A percentile compares a stretch with the other conserved stretches of the same genome.
phyloP scores from a whole-genome alignment of 2,329 filamentous ascomycete genomes.

The Penicillium hesseltinei region DNA sequence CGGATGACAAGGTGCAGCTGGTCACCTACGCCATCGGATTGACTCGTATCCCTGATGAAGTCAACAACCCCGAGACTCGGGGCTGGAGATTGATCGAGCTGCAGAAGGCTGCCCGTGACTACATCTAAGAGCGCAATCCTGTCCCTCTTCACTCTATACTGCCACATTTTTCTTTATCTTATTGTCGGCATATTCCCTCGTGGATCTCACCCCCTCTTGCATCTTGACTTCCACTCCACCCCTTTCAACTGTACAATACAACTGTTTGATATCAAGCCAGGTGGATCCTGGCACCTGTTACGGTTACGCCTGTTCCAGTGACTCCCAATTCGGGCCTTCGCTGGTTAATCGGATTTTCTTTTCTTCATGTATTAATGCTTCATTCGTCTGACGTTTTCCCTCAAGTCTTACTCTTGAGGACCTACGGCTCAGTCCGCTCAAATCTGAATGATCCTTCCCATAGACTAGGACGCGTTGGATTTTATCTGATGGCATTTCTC shows the following conservation, averaged over 20 bases:
- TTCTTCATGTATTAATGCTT: constrained; percentile 29
- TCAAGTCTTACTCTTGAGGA: background rate
- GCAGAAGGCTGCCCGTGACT: constrained; percentile 96
- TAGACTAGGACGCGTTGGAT: constrained; percentile 22
- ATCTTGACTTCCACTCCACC: constrained; percentile 31
- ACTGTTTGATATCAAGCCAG: constrained; percentile 38
- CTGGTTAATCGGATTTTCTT: constrained; percentile 21
- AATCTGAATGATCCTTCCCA: constrained; percentile 10
- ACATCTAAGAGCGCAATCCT: constrained; percentile 53
- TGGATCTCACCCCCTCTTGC: constrained; percentile 22
- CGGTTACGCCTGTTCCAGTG: constrained; percentile 30
- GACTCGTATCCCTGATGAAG: constrained; percentile 88
- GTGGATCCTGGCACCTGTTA: constrained; percentile 34
- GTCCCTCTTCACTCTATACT: background rate
- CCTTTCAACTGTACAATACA: constrained; percentile 41
- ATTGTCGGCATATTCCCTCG: constrained; percentile 16
- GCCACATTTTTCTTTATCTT: constrained; percentile 5
- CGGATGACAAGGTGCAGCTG: constrained; percentile 98
- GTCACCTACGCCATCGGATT: constrained; percentile 98
- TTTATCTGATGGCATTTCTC: constrained; percentile 25
- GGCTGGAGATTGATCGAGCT: constrained; percentile 98
- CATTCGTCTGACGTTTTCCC: background rate
- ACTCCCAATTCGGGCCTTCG: constrained; percentile 13
- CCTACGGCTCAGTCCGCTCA: background rate
- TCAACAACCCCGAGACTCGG: constrained; percentile 92